Evolutionary conservation across 139 green algal species (phyloP), one percentile per base, ranked within the genome.

Genomic region (Volvox africanus): DNA sequence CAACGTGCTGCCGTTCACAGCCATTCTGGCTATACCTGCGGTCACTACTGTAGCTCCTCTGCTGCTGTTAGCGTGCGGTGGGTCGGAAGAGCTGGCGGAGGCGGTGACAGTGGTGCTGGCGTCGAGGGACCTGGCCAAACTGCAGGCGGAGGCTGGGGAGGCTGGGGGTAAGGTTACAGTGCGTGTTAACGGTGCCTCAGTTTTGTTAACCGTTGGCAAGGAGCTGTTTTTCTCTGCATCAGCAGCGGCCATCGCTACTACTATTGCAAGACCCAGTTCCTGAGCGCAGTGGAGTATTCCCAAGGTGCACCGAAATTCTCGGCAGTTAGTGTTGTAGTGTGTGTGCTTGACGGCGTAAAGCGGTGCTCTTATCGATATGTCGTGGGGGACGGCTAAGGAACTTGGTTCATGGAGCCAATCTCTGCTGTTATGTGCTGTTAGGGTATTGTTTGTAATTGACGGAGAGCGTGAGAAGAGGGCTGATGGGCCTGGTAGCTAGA

Each of bases 11-110:
- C 19, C 67, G 22, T 94, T 94, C 88, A 91, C 77, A 6, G 92
- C 92, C 26, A 75, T 94, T 26, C 82, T 94, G 33, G 68, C 87
- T 5, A 91, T 86, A 33, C 90, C 85, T 19, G 85, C 76, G 26
- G 87, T 89, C 55, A 30, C 90, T 32, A 37, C 91, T 44, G 36
- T 69, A 22, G 2, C 11, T 28, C 65, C 26, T 19, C 36, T 88
- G 33, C 30, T 93, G 81, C 22, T 67, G 32, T 76, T 55, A 26
- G 67, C 80, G 18, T 78, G 32, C 71, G 78, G 78, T 6, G 92
- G 92, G 17, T 44, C 32, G 44, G 90, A 81, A 81, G 87, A 92
- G 68, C 50, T 93, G 50, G 92, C 92, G 26, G 92, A 92, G 37
- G 92, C 76, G 50, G 90, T 94, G 81, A 36, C 33, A 12, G 75